Evolutionary conservation across 208 protist genomes (phyloP), one percentile per base, ranked within the genome.

Genomic region (Trypanosoma vivax): DNA sequence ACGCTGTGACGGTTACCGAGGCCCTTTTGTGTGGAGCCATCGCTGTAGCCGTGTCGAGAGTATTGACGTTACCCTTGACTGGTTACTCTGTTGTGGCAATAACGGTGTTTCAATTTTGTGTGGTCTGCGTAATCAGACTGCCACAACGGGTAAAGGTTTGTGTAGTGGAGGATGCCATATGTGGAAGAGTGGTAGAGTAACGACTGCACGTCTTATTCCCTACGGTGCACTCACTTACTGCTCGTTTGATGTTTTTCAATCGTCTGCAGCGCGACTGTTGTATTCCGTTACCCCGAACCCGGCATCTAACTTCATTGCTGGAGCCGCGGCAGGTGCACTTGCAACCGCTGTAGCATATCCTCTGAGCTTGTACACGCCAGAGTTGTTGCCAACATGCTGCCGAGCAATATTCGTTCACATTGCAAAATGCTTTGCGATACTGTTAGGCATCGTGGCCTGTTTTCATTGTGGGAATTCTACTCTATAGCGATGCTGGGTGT

Each of bases 181-280:
- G 63, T 97, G 88, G 73, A 76, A 84, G 23, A 85, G 79, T 33
- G 84, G 90, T 54, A 83, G 90, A 57, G 83, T 93, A 9, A 95
- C 90, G 37, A 92, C 97, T 60, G 57, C 97, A 40, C 82, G 92
- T 35, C 92, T 97, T 25, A 67, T 93, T 25, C 92, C 95, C 4
- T 98, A 97, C 58, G 90, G 89, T 21, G 90, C 88, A 6, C 46
- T 96, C 19, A 96, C 94, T 42, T 97, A 96, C 69, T 69, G 79
- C 45, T 67, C 90, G 19, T 97, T 93, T 65, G 91, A 97, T 62
- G 50, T 91, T 38, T 94, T 94, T 59, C 89, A 95, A 64, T 56
- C 72, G 11, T 60, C 90, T 55, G 38, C 73, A 37, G 69, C 85
- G 65, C 64, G 80, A 5, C 30, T 88, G 33, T 53, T 84, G 55